Conservation (phyloP, 306 rosid species). For the Malus fusca region DNA sequence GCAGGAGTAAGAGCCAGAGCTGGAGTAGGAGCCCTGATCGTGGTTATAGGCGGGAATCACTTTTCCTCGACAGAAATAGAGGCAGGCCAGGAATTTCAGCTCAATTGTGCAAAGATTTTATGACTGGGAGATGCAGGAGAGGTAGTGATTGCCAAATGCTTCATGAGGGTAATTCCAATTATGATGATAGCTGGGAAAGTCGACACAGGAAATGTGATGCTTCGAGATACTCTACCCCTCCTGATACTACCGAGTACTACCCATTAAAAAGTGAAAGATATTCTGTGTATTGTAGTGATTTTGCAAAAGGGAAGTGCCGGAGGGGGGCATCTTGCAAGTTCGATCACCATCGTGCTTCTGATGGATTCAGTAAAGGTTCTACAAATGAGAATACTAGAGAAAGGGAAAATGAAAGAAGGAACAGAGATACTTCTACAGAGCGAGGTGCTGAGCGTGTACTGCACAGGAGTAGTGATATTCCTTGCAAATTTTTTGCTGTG, state of each 20-base stretch:
- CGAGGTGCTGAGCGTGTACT: slow-evolving; percentile 53
- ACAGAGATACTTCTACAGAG: slow-evolving; percentile 55
- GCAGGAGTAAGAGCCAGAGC: slow-evolving; percentile 33
- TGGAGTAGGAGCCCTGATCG: slow-evolving; percentile 52
- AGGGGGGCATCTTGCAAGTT: slow-evolving; percentile 80
- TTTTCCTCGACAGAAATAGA: slow-evolving; percentile 56
- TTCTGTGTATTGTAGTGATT: slow-evolving; percentile 44
- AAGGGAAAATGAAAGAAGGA: slow-evolving; percentile 65
- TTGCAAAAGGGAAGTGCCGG: slow-evolving; percentile 73
- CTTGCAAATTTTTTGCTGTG: slow-evolving; percentile 76
- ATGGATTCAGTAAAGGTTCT: slow-evolving; percentile 50
- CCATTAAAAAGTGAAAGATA: slow-evolving; percentile 58
- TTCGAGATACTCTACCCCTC: slow-evolving; percentile 45
- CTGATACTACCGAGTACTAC: slow-evolving; percentile 46
- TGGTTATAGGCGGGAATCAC: slow-evolving; percentile 60
- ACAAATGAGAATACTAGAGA: slow-evolving; percentile 54
- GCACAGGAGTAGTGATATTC: slow-evolving; percentile 43
- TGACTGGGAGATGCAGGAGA: slow-evolving; percentile 82
- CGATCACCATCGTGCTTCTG: slow-evolving; percentile 56
- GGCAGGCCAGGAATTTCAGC: slow-evolving; percentile 48
- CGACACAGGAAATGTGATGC: slow-evolving; percentile 62
- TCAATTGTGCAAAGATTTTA: slow-evolving; percentile 73
- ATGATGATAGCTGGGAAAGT: slow-evolving; percentile 69
- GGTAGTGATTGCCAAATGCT: slow-evolving; percentile 68
- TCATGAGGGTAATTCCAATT: slow-evolving; percentile 56